These are phyloP conservation scores for Cladochytrium replicatum DNA, from an alignment of 192 early-diverging fungal genomes.

Conservation along the genomic window DNA sequence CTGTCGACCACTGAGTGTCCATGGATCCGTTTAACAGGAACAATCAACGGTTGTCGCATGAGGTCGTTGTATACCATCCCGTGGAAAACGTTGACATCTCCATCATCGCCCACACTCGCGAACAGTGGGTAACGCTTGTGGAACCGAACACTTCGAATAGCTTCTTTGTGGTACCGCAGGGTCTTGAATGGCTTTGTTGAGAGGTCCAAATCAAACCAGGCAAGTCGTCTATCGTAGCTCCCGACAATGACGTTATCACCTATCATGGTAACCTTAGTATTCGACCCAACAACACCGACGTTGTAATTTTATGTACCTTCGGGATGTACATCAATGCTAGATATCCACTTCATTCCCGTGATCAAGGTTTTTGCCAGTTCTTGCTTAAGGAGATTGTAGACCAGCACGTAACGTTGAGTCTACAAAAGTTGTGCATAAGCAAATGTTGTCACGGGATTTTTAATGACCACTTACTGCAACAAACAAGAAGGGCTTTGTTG, in stretches of 20 bases:
- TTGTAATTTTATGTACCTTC: constrained; percentile 39
- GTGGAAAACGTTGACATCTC: constrained; percentile 91
- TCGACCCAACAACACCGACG: no score
- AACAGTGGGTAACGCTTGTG: constrained; percentile 88
- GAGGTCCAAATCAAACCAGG: constrained; percentile 97
- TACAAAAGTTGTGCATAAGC: no score
- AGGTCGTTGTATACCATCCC: constrained; percentile 97
- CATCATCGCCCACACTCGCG: constrained; percentile 86
- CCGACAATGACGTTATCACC: constrained; percentile 92
- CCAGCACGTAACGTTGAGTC: constrained; percentile 88
- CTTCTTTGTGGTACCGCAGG: constrained; percentile 79
- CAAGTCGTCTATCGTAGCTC: constrained; percentile 86
- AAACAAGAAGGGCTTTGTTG: constrained; percentile 82
- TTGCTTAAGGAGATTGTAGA: constrained; percentile 90
- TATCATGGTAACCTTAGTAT: constrained; percentile 5
- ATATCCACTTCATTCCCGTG: constrained; percentile 89
- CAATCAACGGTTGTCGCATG: constrained; percentile 93
- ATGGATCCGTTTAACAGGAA: constrained; percentile 90
- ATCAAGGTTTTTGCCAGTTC: constrained; percentile 70
- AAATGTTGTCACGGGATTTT: not conserved
- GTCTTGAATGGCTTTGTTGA: constrained; percentile 86
- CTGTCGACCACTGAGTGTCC: constrained; percentile 64
- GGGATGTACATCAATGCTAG: constrained; percentile 91
- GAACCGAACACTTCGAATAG: constrained; percentile 79
- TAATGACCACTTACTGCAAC: constrained; percentile 54